phyloP scores from a whole-genome alignment of 75 land plant species.

The Pseudotsuga menziesii region DNA sequence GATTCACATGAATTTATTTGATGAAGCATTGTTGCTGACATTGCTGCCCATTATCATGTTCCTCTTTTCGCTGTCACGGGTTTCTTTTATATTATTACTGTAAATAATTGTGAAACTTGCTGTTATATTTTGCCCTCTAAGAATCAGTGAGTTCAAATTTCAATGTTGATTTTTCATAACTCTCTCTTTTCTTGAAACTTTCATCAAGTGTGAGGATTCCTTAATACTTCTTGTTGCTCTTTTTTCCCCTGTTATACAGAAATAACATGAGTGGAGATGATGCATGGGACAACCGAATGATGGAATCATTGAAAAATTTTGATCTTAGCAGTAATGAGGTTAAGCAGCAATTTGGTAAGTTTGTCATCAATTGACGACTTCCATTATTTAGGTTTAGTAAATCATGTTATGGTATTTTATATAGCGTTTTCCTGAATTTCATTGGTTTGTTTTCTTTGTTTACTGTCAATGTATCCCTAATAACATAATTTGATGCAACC shows the following conservation, averaged over 20 bases:
- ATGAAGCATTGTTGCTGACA: neutral
- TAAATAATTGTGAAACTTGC: neutral
- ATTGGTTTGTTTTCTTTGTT: no score
- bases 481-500: no score
- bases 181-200: no score
- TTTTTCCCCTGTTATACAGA: conserved; percentile 22
- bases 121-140: no score
- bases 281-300: conserved; percentile 73
- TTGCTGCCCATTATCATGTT: neutral
- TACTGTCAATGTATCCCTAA: no score
- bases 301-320: conserved; percentile 78
- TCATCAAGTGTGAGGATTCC: no score
- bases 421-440: no score
- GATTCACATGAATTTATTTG: neutral
- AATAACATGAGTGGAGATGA: conserved; percentile 77
- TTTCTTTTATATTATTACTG: neutral
- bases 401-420: no score
- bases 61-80: neutral
- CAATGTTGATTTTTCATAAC: no score
- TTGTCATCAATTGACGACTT: neutral
- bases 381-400: neutral
- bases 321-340: conserved; percentile 85
- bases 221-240: no score
- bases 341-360: conserved; percentile 92
- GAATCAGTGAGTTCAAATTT: no score